Evolutionary conservation across 371 early-diverging fungal species (phyloP).

Genomic region (Syncephalis fuscata): DNA sequence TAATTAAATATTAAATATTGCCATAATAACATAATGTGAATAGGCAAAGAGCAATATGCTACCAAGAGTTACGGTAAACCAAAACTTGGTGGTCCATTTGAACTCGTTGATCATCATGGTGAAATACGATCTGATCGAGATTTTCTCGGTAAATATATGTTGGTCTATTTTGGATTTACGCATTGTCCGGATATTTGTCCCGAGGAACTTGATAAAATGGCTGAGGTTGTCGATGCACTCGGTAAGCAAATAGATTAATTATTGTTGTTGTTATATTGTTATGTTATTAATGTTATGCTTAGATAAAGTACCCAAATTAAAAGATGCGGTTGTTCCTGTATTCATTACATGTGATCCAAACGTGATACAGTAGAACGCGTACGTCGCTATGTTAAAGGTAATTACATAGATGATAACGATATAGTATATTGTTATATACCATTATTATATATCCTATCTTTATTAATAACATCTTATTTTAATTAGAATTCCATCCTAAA

Average conservation of each 20-base stretch:
- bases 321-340: constrained; percentile 59
- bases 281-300: background rate
- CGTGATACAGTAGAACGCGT: constrained; percentile 78
- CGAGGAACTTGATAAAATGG: constrained; percentile 95
- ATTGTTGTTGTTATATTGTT: background rate
- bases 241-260: constrained; percentile 19
- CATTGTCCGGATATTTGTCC: constrained; percentile 98
- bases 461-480: too few species aligned
- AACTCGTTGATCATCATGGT: constrained; percentile 64
- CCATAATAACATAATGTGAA: background rate
- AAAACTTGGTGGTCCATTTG: constrained; percentile 86
- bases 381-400: constrained; percentile 65
- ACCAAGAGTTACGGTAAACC: constrained; percentile 50
- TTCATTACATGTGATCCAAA: constrained; percentile 94
- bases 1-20: background rate
- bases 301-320: constrained; percentile 28
- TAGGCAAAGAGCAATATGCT: constrained; percentile 21
- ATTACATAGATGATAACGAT: too few species aligned
- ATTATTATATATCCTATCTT: too few species aligned
- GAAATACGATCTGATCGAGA: constrained; percentile 38
- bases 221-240: constrained; percentile 63
- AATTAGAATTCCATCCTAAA: constrained; percentile 75
- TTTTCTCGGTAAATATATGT: constrained; percentile 61
- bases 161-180: constrained; percentile 96
- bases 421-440: too few species aligned